These are phyloP conservation scores for Fusarium liriodendri DNA, from an alignment of 2,329 filamentous ascomycete genomes.

Conservation along the genomic window DNA sequence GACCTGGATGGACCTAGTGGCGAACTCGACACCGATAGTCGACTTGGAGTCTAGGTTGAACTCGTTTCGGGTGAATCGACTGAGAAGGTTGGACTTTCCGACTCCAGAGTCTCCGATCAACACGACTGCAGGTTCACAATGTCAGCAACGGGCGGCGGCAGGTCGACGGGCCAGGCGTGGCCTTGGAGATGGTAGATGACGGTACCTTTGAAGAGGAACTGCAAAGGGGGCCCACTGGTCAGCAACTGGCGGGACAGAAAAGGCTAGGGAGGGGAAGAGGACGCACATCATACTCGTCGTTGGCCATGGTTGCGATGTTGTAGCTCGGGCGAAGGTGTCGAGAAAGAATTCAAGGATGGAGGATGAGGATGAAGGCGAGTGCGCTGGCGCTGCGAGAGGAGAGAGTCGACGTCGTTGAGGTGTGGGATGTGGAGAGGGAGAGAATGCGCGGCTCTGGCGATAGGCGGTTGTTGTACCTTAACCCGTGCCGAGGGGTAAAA, in stretches of 20 bases:
- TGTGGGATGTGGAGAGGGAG: conserved; percentile 48
- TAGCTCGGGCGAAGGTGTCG: conserved; percentile 28
- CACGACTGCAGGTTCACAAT: conserved; percentile 73
- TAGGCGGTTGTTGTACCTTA: conserved; percentile 44
- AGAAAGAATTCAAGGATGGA: conserved; percentile 22
- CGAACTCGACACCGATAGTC: conserved; percentile 99
- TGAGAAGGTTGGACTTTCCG: conserved; percentile 99
- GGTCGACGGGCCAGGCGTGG: conserved; percentile 27
- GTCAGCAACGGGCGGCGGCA: conserved; percentile 46
- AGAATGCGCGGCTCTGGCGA: conserved; percentile 49
- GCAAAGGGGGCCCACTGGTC: conserved; percentile 48
- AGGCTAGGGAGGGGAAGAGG: conserved; percentile 26
- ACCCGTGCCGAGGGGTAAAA: conserved; percentile 45
- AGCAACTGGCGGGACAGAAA: conserved; percentile 44
- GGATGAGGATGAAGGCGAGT: conserved; percentile 30
- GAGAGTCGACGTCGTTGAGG: conserved; percentile 44
- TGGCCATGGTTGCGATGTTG: conserved; percentile 79
- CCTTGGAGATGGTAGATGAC: conserved; percentile 41
- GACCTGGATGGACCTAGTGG: conserved; percentile 97
- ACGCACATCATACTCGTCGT: conserved; percentile 99
- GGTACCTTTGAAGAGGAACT: conserved; percentile 99
- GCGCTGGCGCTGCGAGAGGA: conserved; percentile 40
- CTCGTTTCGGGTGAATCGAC: conserved; percentile 99
- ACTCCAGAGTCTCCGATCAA: conserved; percentile 99
- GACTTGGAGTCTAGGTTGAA: conserved; percentile 99